Evolutionary conservation across 306 rosid genomes (phyloP), one percentile per base, ranked within the genome.

Genomic region (Echinosophora koreensis): DNA sequence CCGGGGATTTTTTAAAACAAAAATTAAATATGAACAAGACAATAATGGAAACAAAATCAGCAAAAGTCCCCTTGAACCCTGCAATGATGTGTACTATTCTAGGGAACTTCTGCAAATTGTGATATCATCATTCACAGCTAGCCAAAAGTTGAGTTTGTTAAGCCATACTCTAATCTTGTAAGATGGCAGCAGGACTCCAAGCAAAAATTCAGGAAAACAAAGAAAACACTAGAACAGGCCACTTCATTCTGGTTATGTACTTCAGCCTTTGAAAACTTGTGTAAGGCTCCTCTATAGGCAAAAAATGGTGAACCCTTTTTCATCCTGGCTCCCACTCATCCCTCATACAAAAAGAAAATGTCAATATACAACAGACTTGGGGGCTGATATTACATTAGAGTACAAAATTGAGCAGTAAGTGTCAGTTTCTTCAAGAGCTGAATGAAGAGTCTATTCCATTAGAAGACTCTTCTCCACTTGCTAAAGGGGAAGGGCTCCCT

Each of bases 381-480:
- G 79, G 72, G 80, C 73, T 55, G 84, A 32, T 28, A 67, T 78
- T 75, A 59, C 54, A 79, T 69, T 70, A 46, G 30, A 22, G 69
- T 50, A 84, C 69, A 56, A 80, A 47, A 32, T 83, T 78, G 38
- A 74, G 65, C 15, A 60, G 88, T 82, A 78, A 86, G 82, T 69
- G 73, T 66, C 90, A 65, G 60, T 77, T 55, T 54, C 17, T 67
- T 49, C n/a, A 63, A 51, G 72, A 76, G 30, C 60, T 83, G 81
- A 82, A 67, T 22, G 77, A 81, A 74, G 82, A 77, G 77, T 79
- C 91, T 34, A 60, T 64, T 66, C 76, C 88, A 37, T 78, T 72
- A 56, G 86, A 73, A 84, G 73, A 82, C 76, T 87, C 90, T 80
- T 81, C 95, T 73, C 88, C 84, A 56, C 66, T 75, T 61, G 74